Conservation (phyloP, 2,329 filamentous ascomycete genomes). For the Cladosporium sp. region DNA sequence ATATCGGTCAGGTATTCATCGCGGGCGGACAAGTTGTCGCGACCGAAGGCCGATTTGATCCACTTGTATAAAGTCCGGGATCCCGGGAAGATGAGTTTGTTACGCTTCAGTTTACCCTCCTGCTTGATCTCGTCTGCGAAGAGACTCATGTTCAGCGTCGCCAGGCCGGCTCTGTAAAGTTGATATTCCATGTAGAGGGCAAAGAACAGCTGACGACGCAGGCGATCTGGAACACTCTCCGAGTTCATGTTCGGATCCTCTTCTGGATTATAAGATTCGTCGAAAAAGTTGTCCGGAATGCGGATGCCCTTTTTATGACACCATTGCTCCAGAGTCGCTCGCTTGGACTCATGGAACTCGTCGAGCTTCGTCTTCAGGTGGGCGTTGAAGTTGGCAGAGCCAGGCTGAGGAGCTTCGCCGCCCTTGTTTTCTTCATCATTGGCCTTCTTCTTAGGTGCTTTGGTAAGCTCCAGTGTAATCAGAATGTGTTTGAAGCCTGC, state of each 20-base stretch:
- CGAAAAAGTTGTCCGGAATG: conserved; percentile 49
- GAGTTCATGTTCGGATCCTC: conserved; percentile 29
- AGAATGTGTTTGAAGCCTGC: conserved; percentile 62
- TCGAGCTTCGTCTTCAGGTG: conserved; percentile 52
- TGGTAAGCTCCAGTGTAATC: conserved; percentile 50
- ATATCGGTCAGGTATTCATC: conserved; percentile 57
- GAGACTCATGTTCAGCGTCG: conserved; percentile 60
- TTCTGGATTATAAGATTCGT: conserved; percentile 46
- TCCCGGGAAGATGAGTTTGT: conserved; percentile 60
- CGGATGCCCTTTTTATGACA: conserved; percentile 44
- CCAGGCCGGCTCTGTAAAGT: conserved; percentile 54
- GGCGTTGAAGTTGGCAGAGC: conserved; percentile 54
- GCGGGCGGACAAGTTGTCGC: conserved; percentile 51
- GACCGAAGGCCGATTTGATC: conserved; percentile 51
- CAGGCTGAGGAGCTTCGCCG: conserved; percentile 43
- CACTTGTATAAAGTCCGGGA: conserved; percentile 62
- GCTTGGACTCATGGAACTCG: conserved; percentile 54
- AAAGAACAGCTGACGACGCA: conserved; percentile 66
- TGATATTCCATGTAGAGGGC: conserved; percentile 70
- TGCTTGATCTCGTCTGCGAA: conserved; percentile 62
- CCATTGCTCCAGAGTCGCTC: conserved; percentile 54
- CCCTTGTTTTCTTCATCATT: conserved; percentile 35
- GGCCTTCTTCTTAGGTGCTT: conserved; percentile 28
- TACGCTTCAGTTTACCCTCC: conserved; percentile 63
- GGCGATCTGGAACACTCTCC: conserved; percentile 59